These are phyloP conservation scores for Phylloporus scabripes DNA, from an alignment of 768 basidiomycete genomes.

Conservation along the genomic window DNA sequence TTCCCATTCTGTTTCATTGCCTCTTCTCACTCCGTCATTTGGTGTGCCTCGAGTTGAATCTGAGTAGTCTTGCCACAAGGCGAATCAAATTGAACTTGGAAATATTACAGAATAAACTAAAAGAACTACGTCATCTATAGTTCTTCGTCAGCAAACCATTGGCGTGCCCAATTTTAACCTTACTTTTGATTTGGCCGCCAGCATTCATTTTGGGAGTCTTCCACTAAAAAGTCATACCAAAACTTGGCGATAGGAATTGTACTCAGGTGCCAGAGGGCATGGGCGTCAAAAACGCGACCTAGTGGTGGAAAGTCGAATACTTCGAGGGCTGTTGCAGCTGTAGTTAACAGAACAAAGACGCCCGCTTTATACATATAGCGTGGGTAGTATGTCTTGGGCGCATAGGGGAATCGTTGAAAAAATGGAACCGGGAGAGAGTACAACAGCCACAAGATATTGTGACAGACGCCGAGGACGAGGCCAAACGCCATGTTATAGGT, in stretches of 20 bases:
- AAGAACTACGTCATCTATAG: constrained; percentile 12
- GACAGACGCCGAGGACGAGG: constrained; percentile 63
- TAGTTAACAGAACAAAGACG: constrained; percentile 63
- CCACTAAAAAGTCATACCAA: constrained; percentile 84
- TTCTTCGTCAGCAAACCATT: constrained; percentile 5
- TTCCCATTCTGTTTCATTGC: too few species aligned
- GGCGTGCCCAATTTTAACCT: constrained; percentile 4
- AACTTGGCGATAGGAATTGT: constrained; percentile 71
- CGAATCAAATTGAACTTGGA: too few species aligned
- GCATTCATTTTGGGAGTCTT: constrained; percentile 64
- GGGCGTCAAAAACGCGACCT: constrained; percentile 76
- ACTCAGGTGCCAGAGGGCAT: constrained; percentile 86
- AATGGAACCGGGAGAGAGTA: constrained; percentile 55
- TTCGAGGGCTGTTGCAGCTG: constrained; percentile 72
- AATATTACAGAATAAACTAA: too few species aligned
- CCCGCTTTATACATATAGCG: constrained; percentile 48
- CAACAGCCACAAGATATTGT: constrained; percentile 77
- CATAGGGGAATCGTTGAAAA: constrained; percentile 50
- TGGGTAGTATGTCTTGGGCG: constrained; percentile 55
- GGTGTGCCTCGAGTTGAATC: too few species aligned
- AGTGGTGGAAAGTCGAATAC: constrained; percentile 88
- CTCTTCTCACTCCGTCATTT: too few species aligned
- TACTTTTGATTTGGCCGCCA: constrained; percentile 49
- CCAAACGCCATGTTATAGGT: constrained; percentile 90
- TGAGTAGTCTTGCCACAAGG: too few species aligned